Percentiles rank a stretch among this genome's conserved stretches.
phyloP scores from a whole-genome alignment of 1,284 basidiomycete species.

The Cerrena zonata region DNA sequence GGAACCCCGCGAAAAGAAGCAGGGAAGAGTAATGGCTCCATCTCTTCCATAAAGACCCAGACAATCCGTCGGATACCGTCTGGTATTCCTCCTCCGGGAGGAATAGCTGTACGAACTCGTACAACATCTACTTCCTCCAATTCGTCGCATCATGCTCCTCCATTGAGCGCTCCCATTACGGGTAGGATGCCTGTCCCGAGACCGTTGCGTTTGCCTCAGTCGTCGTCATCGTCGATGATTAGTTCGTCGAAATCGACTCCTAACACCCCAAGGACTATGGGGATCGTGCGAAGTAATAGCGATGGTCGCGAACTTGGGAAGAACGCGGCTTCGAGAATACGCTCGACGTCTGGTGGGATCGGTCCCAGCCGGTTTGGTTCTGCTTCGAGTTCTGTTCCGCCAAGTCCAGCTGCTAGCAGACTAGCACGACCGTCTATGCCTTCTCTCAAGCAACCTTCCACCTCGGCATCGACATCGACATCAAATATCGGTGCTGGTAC shows the following conservation, averaged over 20 bases:
- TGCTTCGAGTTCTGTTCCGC: no score
- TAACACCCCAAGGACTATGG: slow-evolving; percentile 6
- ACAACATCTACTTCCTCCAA: slow-evolving; percentile 12
- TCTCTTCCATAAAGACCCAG: neutral
- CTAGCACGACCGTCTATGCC: neutral
- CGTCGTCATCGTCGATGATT: no score
- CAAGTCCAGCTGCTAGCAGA: no score
- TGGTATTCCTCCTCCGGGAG: neutral
- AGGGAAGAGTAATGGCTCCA: neutral
- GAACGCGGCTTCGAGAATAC: neutral
- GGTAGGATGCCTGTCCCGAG: slow-evolving; percentile 7
- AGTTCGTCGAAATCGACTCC: slow-evolving; percentile 6
- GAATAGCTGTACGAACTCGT: slow-evolving; percentile 7
- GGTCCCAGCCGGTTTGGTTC: no score
- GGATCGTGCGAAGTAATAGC: neutral
- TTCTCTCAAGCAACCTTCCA: slow-evolving; percentile 1
- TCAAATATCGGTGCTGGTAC: neutral
- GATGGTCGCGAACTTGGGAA: neutral
- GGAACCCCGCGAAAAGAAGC: neutral
- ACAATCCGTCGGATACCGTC: neutral
- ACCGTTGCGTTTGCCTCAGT: slow-evolving; percentile 14
- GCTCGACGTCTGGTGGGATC: neutral
- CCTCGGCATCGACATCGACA: slow-evolving; percentile 2
- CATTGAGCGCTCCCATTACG: neutral
- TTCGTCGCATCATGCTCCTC: slow-evolving; percentile 2